Evolutionary conservation across 106 monocot genomes (phyloP), one percentile per base, ranked within the genome.

Genomic region (Cymbidium sinense): DNA sequence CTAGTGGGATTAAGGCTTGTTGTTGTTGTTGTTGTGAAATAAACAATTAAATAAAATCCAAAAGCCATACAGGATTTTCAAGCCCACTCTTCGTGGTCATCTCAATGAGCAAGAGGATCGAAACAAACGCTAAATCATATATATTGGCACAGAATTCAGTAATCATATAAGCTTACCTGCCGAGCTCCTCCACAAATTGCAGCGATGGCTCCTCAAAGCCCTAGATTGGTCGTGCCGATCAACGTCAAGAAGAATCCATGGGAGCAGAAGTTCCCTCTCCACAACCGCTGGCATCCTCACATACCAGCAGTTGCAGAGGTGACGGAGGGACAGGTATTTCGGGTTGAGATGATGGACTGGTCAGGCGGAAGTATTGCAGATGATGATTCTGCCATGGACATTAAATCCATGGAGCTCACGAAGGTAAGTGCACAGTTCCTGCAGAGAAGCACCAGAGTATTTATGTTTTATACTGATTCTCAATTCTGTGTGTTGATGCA

Each of bases 301-400:
- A 91, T 95, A 62, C 95, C 95, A 28, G 82, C 87, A 0, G 89
- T 95, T 20, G 91, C 87, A 2, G 91, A 91, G 20, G 91, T 91
- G 17, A 81, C 25, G 0, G 84, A 82, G 39, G 91, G 95, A 21
- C 91, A 95, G 58, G 18, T 91, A 21, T 91, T 95, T 78, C 84
- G 91, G 3, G 85, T 95, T 8, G 95, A 95, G 86, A 91, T 91
- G 91, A 79, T 95, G 11, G 95, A 91, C 83, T 87, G 91, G 84
- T 83, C 82, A 8, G 94, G 94, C 7, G 94, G 94, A 6, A 70
- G 64, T 12, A 51, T 95, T 8, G 78, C 71, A 9, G 91, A 95
- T 64, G 85, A 91, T 69, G 76, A 89, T 70, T 89, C 89, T 0
- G 95, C 95, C 20, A 74, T 67, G 41, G 95, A 95, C 62, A 79